Conservation (phyloP, 345 rosid species). For the Angophora floribunda region DNA sequence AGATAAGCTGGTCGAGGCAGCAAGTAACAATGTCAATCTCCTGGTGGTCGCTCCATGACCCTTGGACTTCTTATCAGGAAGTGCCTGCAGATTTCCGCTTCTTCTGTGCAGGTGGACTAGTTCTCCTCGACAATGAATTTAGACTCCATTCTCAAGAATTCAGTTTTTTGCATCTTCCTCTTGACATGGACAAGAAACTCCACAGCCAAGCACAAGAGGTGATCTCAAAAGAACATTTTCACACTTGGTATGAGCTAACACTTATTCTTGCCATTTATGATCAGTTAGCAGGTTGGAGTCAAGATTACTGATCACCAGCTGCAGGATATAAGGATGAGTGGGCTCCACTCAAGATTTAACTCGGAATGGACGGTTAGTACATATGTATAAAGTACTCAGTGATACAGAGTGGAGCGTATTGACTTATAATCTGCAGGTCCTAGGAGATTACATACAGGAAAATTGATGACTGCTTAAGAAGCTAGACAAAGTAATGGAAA, state of each 20-base stretch:
- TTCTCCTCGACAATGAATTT: no score
- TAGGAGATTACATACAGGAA: background rate
- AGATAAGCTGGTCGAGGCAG: background rate
- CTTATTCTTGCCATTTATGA: background rate
- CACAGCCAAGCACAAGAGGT: background rate
- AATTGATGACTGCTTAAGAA: background rate
- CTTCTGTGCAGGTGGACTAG: background rate
- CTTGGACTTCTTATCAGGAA: background rate
- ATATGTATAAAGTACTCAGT: background rate
- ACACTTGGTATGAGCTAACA: background rate
- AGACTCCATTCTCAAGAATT: background rate
- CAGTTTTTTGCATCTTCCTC: background rate
- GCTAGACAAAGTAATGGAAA: background rate
- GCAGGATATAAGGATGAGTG: background rate
- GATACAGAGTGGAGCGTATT: background rate
- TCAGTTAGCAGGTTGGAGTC: background rate
- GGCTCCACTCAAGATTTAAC: background rate
- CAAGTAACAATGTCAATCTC: background rate
- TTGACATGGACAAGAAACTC: background rate
- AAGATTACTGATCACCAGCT: background rate
- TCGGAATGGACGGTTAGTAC: background rate
- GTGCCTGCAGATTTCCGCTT: background rate
- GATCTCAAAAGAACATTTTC: background rate
- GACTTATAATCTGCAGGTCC: background rate
- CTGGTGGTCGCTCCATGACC: background rate